Percentiles rank a stretch among this genome's conserved stretches.
Evolutionary conservation across 2,329 filamentous ascomycete species (phyloP).

Genomic region (Colletotrichum magnum): DNA sequence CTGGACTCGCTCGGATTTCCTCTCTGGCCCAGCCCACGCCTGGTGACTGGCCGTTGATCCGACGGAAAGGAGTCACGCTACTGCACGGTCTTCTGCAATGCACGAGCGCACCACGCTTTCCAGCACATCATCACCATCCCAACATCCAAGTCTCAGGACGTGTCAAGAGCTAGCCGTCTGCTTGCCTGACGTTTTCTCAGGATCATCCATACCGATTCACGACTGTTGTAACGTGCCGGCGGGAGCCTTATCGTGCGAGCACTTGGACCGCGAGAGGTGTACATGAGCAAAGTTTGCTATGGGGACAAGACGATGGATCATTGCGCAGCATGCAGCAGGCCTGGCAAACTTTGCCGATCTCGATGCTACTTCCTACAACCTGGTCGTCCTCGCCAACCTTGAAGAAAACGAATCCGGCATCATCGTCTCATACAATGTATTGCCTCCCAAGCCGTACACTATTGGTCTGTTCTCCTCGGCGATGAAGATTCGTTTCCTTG

Average conservation of each 20-base stretch:
- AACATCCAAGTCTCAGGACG: background rate
- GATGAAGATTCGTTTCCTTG: background rate
- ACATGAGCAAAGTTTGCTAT: constrained; percentile 30
- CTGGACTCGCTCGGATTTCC: constrained; percentile 1
- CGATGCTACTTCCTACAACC: background rate
- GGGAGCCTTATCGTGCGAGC: constrained; percentile 16
- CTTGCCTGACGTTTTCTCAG: constrained; percentile 3
- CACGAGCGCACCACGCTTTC: constrained; percentile 18
- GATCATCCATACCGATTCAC: background rate
- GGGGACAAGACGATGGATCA: constrained; percentile 34
- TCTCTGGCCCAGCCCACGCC: background rate
- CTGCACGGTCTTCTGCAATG: constrained; percentile 25
- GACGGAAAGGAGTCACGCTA: constrained; percentile 23
- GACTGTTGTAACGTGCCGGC: constrained; percentile 1
- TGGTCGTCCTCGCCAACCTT: background rate
- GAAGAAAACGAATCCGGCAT: background rate
- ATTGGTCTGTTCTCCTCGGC: background rate
- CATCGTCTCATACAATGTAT: background rate
- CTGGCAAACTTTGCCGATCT: constrained; percentile 35
- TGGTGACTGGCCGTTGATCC: constrained; percentile 17
- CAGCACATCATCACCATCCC: constrained; percentile 18
- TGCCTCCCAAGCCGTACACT: background rate
- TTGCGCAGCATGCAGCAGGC: constrained; percentile 18
- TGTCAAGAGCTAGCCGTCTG: background rate
- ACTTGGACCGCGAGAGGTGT: background rate